Conservation (phyloP, 2,329 filamentous ascomycete genomes). For the Diplodia scrobiculata region DNA sequence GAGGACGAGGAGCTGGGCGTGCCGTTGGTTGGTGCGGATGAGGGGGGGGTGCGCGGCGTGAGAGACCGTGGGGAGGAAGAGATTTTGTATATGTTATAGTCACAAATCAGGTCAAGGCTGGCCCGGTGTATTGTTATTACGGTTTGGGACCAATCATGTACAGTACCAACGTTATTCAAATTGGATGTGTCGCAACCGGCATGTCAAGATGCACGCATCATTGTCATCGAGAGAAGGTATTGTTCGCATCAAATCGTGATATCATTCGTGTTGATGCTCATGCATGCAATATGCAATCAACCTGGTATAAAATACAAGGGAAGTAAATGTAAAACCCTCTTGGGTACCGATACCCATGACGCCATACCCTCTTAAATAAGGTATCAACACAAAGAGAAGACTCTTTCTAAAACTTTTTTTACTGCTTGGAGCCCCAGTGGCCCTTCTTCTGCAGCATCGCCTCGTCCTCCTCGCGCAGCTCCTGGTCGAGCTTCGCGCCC, state of each 20-base stretch:
- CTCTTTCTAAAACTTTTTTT: neutral
- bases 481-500: conserved; percentile 71
- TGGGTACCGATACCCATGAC: neutral
- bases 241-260: conserved; percentile 10
- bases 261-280: neutral
- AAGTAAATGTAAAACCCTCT: neutral
- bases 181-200: neutral
- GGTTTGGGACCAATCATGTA: neutral
- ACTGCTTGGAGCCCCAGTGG: conserved; percentile 27
- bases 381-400: neutral
- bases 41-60: neutral
- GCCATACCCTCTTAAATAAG: neutral
- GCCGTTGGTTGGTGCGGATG: conserved; percentile 10
- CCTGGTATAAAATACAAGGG: neutral
- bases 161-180: neutral
- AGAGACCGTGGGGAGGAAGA: neutral
- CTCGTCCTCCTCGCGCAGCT: conserved; percentile 69
- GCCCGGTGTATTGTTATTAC: neutral
- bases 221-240: neutral
- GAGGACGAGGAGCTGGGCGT: neutral
- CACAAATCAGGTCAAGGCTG: neutral
- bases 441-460: conserved; percentile 65
- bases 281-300: neutral
- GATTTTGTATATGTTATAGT: conserved; percentile 17
- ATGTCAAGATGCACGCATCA: neutral